phyloP scores from a whole-genome alignment of 345 rosid species.

The Zanthoxylum bungeanum region DNA sequence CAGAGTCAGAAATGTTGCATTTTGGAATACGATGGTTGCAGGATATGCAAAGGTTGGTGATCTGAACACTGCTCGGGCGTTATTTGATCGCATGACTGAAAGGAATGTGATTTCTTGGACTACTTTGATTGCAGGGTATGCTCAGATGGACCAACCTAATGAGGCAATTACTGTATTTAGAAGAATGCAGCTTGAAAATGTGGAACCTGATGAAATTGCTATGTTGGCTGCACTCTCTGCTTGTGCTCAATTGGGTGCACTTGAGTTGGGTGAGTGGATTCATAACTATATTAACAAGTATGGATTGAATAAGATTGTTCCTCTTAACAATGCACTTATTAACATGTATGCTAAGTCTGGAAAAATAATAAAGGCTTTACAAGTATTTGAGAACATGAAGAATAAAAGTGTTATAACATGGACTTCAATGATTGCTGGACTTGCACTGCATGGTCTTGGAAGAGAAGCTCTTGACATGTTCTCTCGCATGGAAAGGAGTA shows the following conservation, averaged over 20 bases:
- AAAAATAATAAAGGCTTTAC: slow-evolving; percentile 47
- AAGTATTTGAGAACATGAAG: slow-evolving; percentile 42
- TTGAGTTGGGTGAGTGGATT: slow-evolving; percentile 62
- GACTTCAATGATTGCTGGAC: slow-evolving; percentile 68
- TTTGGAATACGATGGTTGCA: slow-evolving; percentile 66
- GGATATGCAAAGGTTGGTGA: slow-evolving; percentile 49
- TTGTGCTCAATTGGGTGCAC: slow-evolving; percentile 62
- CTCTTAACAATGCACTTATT: slow-evolving; percentile 58
- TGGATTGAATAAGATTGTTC: slow-evolving; percentile 34
- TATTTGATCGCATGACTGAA: slow-evolving; percentile 57
- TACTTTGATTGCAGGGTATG: slow-evolving; percentile 58
- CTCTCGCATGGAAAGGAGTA: slow-evolving; percentile 50
- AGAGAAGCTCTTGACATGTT: slow-evolving; percentile 63
- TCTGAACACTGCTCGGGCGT: slow-evolving; percentile 36
- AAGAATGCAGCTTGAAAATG: slow-evolving; percentile 53
- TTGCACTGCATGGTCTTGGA: slow-evolving; percentile 67
- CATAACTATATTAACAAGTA: slow-evolving; percentile 34
- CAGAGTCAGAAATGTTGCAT: slow-evolving; percentile 23
- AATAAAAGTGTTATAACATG: slow-evolving; percentile 56
- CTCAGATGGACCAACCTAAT: slow-evolving; percentile 39
- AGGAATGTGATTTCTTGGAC: slow-evolving; percentile 73
- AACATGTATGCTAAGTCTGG: slow-evolving; percentile 82
- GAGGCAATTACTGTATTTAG: slow-evolving; percentile 54
- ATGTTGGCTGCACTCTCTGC: slow-evolving; percentile 65
- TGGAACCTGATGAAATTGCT: slow-evolving; percentile 64